Evolutionary conservation across 2,329 filamentous ascomycete species (phyloP).

Genomic region (Didymellaceae sp.): DNA sequence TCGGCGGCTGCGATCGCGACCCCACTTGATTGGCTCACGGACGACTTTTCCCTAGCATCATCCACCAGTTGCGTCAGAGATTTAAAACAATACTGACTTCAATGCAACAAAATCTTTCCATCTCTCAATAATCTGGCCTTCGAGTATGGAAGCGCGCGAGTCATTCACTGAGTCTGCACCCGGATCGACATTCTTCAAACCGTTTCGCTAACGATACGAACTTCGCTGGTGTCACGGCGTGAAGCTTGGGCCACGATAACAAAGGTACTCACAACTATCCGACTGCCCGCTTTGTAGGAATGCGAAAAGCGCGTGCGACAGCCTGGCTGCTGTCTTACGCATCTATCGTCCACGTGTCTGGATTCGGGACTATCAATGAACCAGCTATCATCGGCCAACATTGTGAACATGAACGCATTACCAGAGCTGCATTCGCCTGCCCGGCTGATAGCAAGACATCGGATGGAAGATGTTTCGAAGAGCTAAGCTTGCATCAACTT

Average conservation of each 20-base stretch:
- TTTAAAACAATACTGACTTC: not conserved
- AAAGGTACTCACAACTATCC: not conserved
- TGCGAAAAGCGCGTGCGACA: slow-evolving; percentile 11
- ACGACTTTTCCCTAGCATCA: slow-evolving; percentile 3
- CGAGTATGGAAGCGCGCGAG: slow-evolving; percentile 15
- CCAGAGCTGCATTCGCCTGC: slow-evolving; percentile 30
- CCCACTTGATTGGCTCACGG: slow-evolving; percentile 7
- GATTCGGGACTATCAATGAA: slow-evolving; percentile 35
- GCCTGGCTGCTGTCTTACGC: slow-evolving; percentile 7
- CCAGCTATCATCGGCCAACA: slow-evolving; percentile 31
- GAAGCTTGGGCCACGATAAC: slow-evolving; percentile 11
- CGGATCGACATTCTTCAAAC: slow-evolving; percentile 13
- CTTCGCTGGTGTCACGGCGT: not conserved
- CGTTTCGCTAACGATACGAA: slow-evolving; percentile 10
- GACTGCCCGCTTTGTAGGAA: slow-evolving; percentile 10
- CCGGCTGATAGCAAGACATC: slow-evolving; percentile 18
- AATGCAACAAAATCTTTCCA: not conserved
- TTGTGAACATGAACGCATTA: slow-evolving; percentile 35
- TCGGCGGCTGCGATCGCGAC: not conserved
- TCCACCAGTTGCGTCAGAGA: slow-evolving; percentile 17
- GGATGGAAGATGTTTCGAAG: slow-evolving; percentile 32
- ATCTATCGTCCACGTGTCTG: not conserved
- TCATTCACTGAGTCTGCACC: not conserved
- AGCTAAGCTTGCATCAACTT: slow-evolving; percentile 27
- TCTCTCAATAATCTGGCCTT: not conserved